Conservation (phyloP, 2,329 filamentous ascomycete genomes). For the Arthroderma uncinatum region DNA sequence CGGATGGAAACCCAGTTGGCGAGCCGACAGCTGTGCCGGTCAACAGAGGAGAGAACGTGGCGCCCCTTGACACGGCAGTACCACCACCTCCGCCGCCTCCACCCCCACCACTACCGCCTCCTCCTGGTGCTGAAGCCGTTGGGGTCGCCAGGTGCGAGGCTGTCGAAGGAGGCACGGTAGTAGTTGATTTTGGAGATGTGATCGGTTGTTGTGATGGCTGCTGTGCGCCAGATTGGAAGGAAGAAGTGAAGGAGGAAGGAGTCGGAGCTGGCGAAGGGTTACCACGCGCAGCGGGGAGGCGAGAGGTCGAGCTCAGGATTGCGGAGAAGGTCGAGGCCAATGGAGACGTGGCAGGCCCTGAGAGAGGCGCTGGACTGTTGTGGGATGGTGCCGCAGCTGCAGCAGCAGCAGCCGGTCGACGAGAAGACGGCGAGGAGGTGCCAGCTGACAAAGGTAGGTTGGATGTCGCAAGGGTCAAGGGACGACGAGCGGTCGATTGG, state of each 20-base stretch:
- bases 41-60: constrained; percentile 49
- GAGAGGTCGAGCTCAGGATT: constrained; percentile 39
- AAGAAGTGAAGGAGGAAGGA: constrained; percentile 42
- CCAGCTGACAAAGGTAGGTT: constrained; percentile 35
- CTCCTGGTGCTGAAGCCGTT: constrained; percentile 43
- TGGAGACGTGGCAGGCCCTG: constrained; percentile 39
- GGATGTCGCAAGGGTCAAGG: constrained; percentile 46
- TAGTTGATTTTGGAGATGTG: constrained; percentile 45
- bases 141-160: constrained; percentile 46
- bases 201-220: constrained; percentile 42
- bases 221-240: constrained; percentile 43
- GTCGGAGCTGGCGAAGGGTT: constrained; percentile 45
- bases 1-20: constrained; percentile 42
- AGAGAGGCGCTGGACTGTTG: constrained; percentile 41
- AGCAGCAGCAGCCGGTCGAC: constrained; percentile 25
- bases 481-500: constrained; percentile 44
- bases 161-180: constrained; percentile 44
- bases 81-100: constrained; percentile 44
- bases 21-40: constrained; percentile 45
- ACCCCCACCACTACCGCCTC: constrained; percentile 42
- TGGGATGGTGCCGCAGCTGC: constrained; percentile 28
- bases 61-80: constrained; percentile 46
- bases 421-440: constrained; percentile 33
- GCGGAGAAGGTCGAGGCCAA: constrained; percentile 44
- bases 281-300: constrained; percentile 41